Base-by-base conservation (phyloP, 306 rosid genomes). In the Cicer chorassanicum region DNA sequence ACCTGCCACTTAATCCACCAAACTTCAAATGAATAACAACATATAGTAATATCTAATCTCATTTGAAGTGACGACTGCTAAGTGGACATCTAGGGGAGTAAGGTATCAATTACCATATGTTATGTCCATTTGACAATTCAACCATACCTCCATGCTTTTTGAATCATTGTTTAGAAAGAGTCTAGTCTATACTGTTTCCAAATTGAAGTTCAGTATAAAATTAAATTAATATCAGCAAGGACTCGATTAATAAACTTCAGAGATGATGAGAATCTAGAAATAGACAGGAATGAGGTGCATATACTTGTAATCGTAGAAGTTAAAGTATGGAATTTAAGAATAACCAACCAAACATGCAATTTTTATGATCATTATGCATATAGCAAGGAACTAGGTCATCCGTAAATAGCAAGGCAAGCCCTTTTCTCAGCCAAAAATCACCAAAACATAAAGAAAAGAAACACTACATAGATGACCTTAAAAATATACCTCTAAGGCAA, bases 1-100 rank as follows among this genome's bases (percentile, higher is more conserved):
- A 85, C 92, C 89, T 88, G 94, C 87, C 90, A 91, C 88, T 86
- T 80, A 79, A 87, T 85, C 89, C 89, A 78, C 85, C 88, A 89
- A 76, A 72, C 81, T 86, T 89, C 66, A 79, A 78, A 82, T 74
- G 72, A 77, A 81, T 80, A 80, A 71, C 45, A 41, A 34, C 53
- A 81, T 15, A 56, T 29, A 63, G 76, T 60, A 65, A 73, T 72
- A 45, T 73, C 78, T 67, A 73, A 73, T 80, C 73, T 72, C 49
- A 43, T 77, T 66, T 77, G 59, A 72, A 78, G 71, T 67, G 34
- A 71, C 66, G 62, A 71, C 74, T 45, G 57, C 76, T 49, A 68
- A 54, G 73, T 8, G 44, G 61, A 73, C 64, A 68, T 44, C 73
- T 49, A 43, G 70, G 49, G 73, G 48, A 59, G 62, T 51, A 68